phyloP scores from a whole-genome alignment of 2,329 filamentous ascomycete genomes.

The Rutstroemia sp. region DNA sequence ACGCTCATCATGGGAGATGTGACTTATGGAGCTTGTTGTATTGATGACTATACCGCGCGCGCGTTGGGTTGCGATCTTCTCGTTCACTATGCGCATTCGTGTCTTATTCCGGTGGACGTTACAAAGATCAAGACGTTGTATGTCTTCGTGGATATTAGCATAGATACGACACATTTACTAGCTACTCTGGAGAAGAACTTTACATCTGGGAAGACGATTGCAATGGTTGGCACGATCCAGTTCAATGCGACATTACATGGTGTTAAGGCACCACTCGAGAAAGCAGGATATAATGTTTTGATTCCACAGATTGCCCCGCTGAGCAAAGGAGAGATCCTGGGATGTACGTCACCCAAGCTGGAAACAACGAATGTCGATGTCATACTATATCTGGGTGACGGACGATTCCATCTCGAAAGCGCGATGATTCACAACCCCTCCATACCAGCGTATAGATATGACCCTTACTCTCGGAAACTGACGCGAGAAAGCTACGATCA shows the following conservation, averaged over 20 bases:
- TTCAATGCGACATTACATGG: slow-evolving; percentile 97
- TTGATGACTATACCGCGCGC: slow-evolving; percentile 94
- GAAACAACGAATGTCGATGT: slow-evolving; percentile 58
- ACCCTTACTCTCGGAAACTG: slow-evolving; percentile 87
- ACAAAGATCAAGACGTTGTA: slow-evolving; percentile 97
- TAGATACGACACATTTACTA: slow-evolving; percentile 81
- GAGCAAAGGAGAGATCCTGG: slow-evolving; percentile 91
- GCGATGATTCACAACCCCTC: slow-evolving; percentile 98
- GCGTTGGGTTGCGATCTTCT: slow-evolving; percentile 90
- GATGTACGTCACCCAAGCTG: slow-evolving; percentile 85
- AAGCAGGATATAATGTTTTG: slow-evolving; percentile 75
- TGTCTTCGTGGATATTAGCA: slow-evolving; percentile 96
- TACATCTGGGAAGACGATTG: slow-evolving; percentile 73
- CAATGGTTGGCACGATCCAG: slow-evolving; percentile 93
- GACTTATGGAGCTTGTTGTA: slow-evolving; percentile 96
- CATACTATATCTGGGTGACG: slow-evolving; percentile 85
- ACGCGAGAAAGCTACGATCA: slow-evolving; percentile 91
- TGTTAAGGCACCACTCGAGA: slow-evolving; percentile 67
- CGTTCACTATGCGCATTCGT: slow-evolving; percentile 96
- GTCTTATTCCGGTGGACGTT: slow-evolving; percentile 90
- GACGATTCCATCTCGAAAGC: slow-evolving; percentile 91
- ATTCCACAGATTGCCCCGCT: slow-evolving; percentile 90
- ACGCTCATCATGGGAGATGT: slow-evolving; percentile 99
- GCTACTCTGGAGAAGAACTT: slow-evolving; percentile 88
- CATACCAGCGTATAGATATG: slow-evolving; percentile 89